These are phyloP conservation scores for Botrytis fabae DNA, from an alignment of 2,329 filamentous ascomycete species.

Conservation along the genomic window DNA sequence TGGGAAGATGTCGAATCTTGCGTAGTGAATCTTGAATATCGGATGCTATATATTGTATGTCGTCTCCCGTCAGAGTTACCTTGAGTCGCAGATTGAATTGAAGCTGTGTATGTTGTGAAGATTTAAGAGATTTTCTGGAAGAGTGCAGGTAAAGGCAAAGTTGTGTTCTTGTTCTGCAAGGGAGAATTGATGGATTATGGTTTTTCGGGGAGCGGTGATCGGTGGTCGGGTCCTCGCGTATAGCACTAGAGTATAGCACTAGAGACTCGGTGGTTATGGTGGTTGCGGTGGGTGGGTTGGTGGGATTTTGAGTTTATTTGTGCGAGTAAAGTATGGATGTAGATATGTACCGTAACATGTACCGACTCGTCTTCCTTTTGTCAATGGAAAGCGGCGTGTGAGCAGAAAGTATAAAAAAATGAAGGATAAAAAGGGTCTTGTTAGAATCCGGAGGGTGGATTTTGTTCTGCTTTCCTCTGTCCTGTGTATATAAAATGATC, in stretches of 20 bases:
- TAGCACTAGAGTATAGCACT: not conserved
- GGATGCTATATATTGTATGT: not conserved
- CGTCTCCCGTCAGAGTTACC: not conserved
- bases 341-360: not conserved
- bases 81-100: not conserved
- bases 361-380: not conserved
- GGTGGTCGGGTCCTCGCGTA: conserved; percentile 17
- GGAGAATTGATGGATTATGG: conserved; percentile 10
- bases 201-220: conserved; percentile 20
- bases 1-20: not conserved
- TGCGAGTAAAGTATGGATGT: no score
- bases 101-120: not conserved
- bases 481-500: not conserved
- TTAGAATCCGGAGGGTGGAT: not conserved
- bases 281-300: not conserved
- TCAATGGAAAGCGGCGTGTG: not conserved
- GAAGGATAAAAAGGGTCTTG: not conserved
- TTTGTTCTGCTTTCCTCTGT: not conserved
- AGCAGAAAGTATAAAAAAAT: not conserved
- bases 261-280: not conserved
- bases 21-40: not conserved
- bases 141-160: conserved; percentile 1
- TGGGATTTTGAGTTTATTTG: not conserved
- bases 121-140: not conserved
- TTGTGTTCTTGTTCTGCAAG: conserved; percentile 16